A percentile compares a stretch with the other conserved stretches of the same genome.
Conservation (phyloP, 257 asterid species). For the Capsicum chinense region DNA sequence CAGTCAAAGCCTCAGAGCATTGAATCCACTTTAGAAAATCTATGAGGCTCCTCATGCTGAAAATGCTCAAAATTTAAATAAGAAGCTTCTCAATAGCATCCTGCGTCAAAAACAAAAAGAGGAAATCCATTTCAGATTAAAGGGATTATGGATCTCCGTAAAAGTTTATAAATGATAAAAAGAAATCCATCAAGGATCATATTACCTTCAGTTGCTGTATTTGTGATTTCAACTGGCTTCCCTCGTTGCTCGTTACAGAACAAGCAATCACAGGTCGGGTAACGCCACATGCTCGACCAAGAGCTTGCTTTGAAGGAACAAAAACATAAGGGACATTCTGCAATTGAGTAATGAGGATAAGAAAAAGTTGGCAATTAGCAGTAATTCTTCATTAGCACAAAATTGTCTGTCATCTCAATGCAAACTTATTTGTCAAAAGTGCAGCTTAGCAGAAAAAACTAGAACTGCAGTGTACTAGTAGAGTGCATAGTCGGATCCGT, state of each 20-base stretch:
- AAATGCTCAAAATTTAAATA: constrained; percentile 28
- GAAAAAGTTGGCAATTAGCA: not conserved
- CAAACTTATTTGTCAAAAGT: not conserved
- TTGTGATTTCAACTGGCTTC: constrained; percentile 82
- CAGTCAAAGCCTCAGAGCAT: constrained; percentile 34
- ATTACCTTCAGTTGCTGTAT: constrained; percentile 71
- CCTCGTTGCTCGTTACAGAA: constrained; percentile 81
- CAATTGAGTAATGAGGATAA: not conserved
- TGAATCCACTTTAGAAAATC: constrained; percentile 17
- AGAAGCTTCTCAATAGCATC: constrained; percentile 47
- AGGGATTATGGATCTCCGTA: not conserved
- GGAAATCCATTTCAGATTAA: not conserved
- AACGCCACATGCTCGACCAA: constrained; percentile 82
- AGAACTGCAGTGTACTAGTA: not conserved
- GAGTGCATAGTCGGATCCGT: not conserved
- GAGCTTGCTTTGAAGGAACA: constrained; percentile 80
- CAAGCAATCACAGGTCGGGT: constrained; percentile 81
- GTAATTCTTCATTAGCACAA: not conserved
- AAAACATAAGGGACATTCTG: constrained; percentile 78
- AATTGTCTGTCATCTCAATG: not conserved
- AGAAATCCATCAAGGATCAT: not conserved
- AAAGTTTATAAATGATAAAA: not conserved
- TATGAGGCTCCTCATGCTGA: constrained; percentile 40
- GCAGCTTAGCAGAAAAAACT: not conserved
- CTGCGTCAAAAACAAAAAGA: constrained; percentile 17